A percentile compares a stretch with the other conserved stretches of the same genome.
Evolutionary conservation across 805 yeast genomes (phyloP).

Genomic region (Metschnikowia amazonensis): DNA sequence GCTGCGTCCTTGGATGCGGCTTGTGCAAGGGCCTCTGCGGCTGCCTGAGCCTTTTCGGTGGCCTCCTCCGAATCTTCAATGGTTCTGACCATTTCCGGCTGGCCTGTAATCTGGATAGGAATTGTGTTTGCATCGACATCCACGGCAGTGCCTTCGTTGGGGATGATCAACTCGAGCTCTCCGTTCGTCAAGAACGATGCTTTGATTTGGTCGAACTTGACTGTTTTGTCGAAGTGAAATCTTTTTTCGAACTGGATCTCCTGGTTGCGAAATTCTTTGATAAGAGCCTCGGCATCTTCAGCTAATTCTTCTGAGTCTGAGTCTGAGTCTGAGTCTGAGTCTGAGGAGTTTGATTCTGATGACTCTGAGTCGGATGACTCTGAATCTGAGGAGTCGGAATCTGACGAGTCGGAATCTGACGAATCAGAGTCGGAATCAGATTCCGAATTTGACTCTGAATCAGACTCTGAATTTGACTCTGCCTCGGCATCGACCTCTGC

Average conservation of each 20-base stretch:
- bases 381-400: background rate
- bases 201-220: conserved; percentile 35
- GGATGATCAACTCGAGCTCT: conserved; percentile 42
- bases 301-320: conserved; percentile 34
- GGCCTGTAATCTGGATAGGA: conserved; percentile 25
- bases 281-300: conserved; percentile 38
- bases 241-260: conserved; percentile 42
- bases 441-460: no score
- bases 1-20: no score
- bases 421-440: no score
- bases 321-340: conserved; percentile 17
- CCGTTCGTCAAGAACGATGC: conserved; percentile 37
- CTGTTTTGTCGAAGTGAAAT: conserved; percentile 38
- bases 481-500: no score
- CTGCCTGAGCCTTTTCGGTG: conserved; percentile 13
- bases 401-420: no score
- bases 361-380: conserved; percentile 13
- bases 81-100: conserved; percentile 7
- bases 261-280: conserved; percentile 36
- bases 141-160: conserved; percentile 26
- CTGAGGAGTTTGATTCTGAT: conserved; percentile 12
- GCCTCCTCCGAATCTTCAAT: conserved; percentile 11
- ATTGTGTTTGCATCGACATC: conserved; percentile 18
- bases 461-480: no score
- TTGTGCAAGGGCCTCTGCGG: no score